These are phyloP conservation scores for Pythium brassicae DNA, from an alignment of 352 stramenopile genomes.

Conservation along the genomic window DNA sequence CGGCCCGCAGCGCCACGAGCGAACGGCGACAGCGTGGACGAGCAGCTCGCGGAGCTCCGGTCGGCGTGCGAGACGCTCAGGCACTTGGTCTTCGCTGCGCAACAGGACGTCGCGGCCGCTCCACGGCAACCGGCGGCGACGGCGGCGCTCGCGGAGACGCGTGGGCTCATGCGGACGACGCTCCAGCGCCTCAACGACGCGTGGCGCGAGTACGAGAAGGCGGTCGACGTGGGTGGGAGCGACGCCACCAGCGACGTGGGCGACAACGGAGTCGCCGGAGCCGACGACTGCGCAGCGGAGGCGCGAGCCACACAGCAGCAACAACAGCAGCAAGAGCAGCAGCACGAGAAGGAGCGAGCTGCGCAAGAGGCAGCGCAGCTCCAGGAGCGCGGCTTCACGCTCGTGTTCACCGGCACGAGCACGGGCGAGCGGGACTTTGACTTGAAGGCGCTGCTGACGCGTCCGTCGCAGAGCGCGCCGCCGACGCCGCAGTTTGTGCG, in stretches of 20 bases:
- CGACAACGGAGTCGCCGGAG: too few species aligned
- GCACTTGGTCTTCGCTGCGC: conserved; percentile 33
- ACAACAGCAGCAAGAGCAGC: conserved; percentile 5
- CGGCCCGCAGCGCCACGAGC: too few species aligned
- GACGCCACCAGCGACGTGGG: background rate
- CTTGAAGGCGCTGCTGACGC: conserved; percentile 34
- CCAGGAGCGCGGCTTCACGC: conserved; percentile 16
- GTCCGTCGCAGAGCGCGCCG: conserved; percentile 23
- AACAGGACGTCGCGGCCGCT: conserved; percentile 29
- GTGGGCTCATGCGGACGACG: conserved; percentile 20
- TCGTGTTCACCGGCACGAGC: conserved; percentile 74
- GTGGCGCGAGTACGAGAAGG: conserved; percentile 15
- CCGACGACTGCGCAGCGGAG: conserved; percentile 3
- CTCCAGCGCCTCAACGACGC: conserved; percentile 15
- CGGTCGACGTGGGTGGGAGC: background rate
- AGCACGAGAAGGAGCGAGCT: conserved; percentile 4
- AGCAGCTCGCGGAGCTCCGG: conserved; percentile 31
- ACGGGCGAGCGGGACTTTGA: conserved; percentile 66
- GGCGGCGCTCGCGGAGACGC: conserved; percentile 4
- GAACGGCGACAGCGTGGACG: background rate
- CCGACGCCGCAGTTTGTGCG: conserved; percentile 35
- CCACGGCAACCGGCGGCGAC: conserved; percentile 1
- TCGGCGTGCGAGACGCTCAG: conserved; percentile 47
- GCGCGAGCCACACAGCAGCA: background rate
- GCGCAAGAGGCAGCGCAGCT: background rate